Evolutionary conservation across 768 basidiomycete species (phyloP).

Genomic region (Pleurotus tuoliensis): DNA sequence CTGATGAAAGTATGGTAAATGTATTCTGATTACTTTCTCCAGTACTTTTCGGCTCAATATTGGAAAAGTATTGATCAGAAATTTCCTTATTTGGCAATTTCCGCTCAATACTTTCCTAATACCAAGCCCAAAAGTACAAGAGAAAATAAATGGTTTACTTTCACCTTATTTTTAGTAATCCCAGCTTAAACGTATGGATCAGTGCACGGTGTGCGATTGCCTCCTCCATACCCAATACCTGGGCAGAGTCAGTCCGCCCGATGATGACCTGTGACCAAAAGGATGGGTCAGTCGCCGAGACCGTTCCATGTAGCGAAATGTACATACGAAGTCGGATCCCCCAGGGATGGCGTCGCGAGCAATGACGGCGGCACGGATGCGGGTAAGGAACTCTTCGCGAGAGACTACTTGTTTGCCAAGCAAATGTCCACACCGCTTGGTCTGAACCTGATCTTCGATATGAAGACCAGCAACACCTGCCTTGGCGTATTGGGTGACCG

Average conservation of each 20-base stretch:
- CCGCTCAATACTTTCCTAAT: too few species aligned
- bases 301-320: neutral
- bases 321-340: constrained; percentile 63
- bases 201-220: too few species aligned
- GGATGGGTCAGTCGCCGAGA: too few species aligned
- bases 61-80: too few species aligned
- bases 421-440: constrained; percentile 74
- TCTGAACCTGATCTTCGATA: constrained; percentile 80
- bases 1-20: too few species aligned
- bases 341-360: constrained; percentile 74
- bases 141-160: too few species aligned
- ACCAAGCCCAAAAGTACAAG: too few species aligned
- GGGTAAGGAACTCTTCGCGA: constrained; percentile 66
- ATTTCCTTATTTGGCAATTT: too few species aligned
- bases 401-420: constrained; percentile 80
- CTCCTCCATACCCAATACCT: constrained; percentile 78
- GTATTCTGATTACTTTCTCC: too few species aligned
- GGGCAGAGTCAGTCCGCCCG: constrained; percentile 74
- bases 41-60: too few species aligned
- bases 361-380: constrained; percentile 71
- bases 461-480: constrained; percentile 72
- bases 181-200: too few species aligned
- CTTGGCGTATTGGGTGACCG: constrained; percentile 62
- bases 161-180: too few species aligned
- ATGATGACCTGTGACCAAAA: constrained; percentile 49